Evolutionary conservation across 2,329 filamentous ascomycete genomes (phyloP), one percentile per base, ranked within the genome.

Genomic region (Bimuria novae-zelandiae): DNA sequence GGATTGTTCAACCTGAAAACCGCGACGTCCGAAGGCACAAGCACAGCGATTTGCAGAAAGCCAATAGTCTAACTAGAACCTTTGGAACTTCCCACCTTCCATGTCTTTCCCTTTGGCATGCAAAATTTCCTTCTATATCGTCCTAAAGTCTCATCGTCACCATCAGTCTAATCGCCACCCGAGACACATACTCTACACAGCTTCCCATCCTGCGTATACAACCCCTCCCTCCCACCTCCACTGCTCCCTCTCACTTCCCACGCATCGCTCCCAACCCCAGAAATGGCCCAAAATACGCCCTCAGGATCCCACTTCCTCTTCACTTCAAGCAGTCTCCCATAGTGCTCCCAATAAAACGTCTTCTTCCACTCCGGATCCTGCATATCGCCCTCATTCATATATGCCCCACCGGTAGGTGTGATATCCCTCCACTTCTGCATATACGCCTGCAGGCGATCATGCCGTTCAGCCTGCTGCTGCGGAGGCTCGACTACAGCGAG

Each of bases 381-480:
- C 52, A 61, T 62, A 57, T 69, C 65, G 10, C 64, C 65, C 22
- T 69, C 68, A 44, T 68, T 68, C 32, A 65, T 57, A 56, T 69
- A 69, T 46, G 55, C 58, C 35, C 66, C 64, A 29, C 54, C 49
- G 6, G 56, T 60, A 0, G 57, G 58, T 1, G 62, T 61, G 7
- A 65, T 53, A 52, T 65, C 62, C 3, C 64, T 37, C 63, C 63
- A 69, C 8, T 6, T 37, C 55, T 66, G 59, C 57, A 67, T 63
- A 36, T 59, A 65, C 19, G 8, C 21, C 36, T 67, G 59, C 52
- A 69, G 29, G 11, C 58, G 39, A 3, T 55, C 48, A 25, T 66
- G 62, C 1, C 41, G 17, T 8, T 33, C 27, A 0, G 42, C 51
- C 25, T 57, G 42, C 2, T 51, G 54, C 4, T 48, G 46, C 0